Conservation (phyloP, 768 basidiomycete genomes). For the Tricholoma furcatifolium region DNA sequence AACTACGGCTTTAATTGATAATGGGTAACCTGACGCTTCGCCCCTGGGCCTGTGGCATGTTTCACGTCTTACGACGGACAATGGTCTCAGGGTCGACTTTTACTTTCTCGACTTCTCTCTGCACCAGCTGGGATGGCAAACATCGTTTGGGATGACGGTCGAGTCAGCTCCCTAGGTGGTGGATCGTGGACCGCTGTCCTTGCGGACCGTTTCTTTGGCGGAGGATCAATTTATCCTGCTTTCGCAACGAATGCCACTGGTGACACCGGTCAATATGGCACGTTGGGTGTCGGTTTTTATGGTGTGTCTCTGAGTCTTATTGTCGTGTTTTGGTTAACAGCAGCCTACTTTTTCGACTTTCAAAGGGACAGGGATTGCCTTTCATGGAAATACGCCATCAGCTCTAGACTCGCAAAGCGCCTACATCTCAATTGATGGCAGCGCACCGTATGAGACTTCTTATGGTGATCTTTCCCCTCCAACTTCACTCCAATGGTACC, state of each 20-base stretch:
- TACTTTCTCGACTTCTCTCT: too few species aligned
- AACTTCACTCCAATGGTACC: constrained; percentile 24
- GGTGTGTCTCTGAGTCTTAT: neutral
- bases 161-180: neutral
- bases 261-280: neutral
- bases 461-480: constrained; percentile 16
- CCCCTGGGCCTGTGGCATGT: too few species aligned
- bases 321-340: too few species aligned
- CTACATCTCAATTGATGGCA: constrained; percentile 21
- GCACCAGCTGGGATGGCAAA: constrained; percentile 1
- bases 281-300: neutral
- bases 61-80: too few species aligned
- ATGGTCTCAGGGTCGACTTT: too few species aligned
- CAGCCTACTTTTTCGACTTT: too few species aligned
- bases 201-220: constrained; percentile 1
- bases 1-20: too few species aligned
- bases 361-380: constrained; percentile 13
- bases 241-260: neutral
- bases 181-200: neutral
- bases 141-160: constrained; percentile 4
- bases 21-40: too few species aligned
- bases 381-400: constrained; percentile 14
- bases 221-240: constrained; percentile 1
- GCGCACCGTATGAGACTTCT: constrained; percentile 7
- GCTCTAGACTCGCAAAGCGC: constrained; percentile 8